Evolutionary conservation across 2,329 filamentous ascomycete species (phyloP).

Genomic region (Diplocarpon rosae): DNA sequence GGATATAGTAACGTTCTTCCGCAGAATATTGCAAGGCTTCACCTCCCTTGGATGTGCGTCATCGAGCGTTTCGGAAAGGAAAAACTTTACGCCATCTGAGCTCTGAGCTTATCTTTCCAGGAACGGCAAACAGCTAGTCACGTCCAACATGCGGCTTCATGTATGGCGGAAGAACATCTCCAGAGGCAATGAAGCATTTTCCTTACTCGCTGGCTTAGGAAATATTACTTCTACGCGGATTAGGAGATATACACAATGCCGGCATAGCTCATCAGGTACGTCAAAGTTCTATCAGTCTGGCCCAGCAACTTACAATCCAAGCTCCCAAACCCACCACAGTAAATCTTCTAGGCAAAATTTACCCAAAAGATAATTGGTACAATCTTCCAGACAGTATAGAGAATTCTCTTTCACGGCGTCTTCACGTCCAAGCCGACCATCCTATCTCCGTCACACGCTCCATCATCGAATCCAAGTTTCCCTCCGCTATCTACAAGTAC

Average conservation of each 20-base stretch:
- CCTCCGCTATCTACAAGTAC: conserved; percentile 57
- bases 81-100: conserved; percentile 5
- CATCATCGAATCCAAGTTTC: conserved; percentile 85
- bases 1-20: no score
- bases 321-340: conserved; percentile 3
- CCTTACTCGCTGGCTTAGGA: conserved; percentile 19
- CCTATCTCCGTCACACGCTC: conserved; percentile 83
- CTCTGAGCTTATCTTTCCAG: neutral
- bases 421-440: conserved; percentile 89
- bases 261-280: conserved; percentile 22
- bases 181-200: conserved; percentile 15
- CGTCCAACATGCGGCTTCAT: conserved; percentile 19
- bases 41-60: conserved; percentile 1
- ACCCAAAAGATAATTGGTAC: conserved; percentile 68
- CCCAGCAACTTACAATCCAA: neutral
- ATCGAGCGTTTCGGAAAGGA: conserved; percentile 9
- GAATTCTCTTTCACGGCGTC: conserved; percentile 57
- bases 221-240: conserved; percentile 12
- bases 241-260: conserved; percentile 20
- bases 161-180: conserved; percentile 13
- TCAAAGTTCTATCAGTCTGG: neutral
- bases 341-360: conserved; percentile 38
- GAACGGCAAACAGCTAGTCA: conserved; percentile 6
- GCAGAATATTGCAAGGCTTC: no score
- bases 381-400: conserved; percentile 73